A percentile compares a stretch with the other conserved stretches of the same genome.
Evolutionary conservation across 495 filamentous ascomycete genomes (phyloP).

Genomic region (Penicillium mononematosum): DNA sequence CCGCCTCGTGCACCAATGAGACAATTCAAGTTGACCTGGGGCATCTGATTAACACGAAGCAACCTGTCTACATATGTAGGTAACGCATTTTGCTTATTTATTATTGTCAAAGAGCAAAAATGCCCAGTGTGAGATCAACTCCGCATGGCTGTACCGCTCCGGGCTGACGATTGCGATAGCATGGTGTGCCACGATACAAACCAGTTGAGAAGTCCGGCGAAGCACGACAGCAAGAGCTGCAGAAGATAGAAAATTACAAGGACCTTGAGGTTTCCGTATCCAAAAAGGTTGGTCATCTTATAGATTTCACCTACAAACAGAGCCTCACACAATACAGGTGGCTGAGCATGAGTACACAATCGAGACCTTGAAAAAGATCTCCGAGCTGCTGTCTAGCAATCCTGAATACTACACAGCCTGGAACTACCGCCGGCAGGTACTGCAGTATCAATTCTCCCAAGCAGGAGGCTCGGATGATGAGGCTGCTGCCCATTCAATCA

Average conservation of each 20-base stretch:
- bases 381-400: conserved; percentile 78
- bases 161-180: conserved; percentile 49
- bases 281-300: conserved; percentile 45
- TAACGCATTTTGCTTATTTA: neutral
- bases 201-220: conserved; percentile 58
- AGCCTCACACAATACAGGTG: conserved; percentile 41
- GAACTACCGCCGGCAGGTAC: conserved; percentile 81
- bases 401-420: conserved; percentile 98
- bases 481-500: conserved; percentile 24
- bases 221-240: conserved; percentile 64
- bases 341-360: conserved; percentile 57
- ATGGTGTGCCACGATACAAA: conserved; percentile 71
- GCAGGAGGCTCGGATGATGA: conserved; percentile 22
- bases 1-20: conserved; percentile 1
- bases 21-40: neutral
- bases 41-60: conserved; percentile 6
- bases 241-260: conserved; percentile 76
- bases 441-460: conserved; percentile 49
- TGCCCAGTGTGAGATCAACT: conserved; percentile 50
- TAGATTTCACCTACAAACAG: neutral
- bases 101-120: conserved; percentile 17
- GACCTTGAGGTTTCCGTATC: conserved; percentile 66
- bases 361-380: conserved; percentile 70
- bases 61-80: neutral
- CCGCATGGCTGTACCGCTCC: neutral